These are phyloP conservation scores for Leccinellum albellum DNA, from an alignment of 768 basidiomycete genomes.

Conservation along the genomic window DNA sequence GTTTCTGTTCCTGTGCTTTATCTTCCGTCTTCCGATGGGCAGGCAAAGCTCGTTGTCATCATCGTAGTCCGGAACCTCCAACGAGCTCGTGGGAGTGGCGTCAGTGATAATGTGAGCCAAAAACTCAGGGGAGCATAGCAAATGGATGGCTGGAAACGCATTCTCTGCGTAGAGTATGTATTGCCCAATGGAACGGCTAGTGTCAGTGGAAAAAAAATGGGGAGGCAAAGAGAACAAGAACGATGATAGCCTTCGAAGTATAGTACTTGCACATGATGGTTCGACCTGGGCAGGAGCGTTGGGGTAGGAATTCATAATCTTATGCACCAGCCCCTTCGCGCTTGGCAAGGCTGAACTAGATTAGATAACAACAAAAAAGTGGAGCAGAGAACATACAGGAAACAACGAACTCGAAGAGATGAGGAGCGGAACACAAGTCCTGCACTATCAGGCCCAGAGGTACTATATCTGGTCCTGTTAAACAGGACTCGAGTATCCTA, in stretches of 20 bases:
- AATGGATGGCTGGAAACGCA: conserved; percentile 17
- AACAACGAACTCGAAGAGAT: conserved; percentile 29
- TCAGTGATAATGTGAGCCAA: background rate
- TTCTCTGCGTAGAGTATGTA: conserved; percentile 22
- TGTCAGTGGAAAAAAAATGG: conserved; percentile 9
- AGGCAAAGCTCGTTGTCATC: conserved; percentile 4
- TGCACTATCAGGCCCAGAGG: conserved; percentile 24
- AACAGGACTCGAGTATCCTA: conserved; percentile 22
- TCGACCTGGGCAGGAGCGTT: conserved; percentile 17
- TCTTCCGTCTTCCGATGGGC: conserved; percentile 7
- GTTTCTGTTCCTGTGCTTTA: conserved; percentile 16
- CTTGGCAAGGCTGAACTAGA: conserved; percentile 11
- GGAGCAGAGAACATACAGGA: conserved; percentile 19
- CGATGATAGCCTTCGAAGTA: conserved; percentile 27
- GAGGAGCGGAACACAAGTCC: conserved; percentile 24
- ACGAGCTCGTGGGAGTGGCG: background rate
- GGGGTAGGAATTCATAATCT: conserved; percentile 35
- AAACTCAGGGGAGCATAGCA: conserved; percentile 17
- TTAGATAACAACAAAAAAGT: background rate
- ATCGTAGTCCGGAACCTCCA: conserved; percentile 5
- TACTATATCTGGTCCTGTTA: conserved; percentile 18
- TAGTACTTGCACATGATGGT: conserved; percentile 14
- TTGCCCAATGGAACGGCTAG: conserved; percentile 11
- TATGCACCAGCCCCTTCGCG: conserved; percentile 14
- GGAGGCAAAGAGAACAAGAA: conserved; percentile 23